Evolutionary conservation across 2,329 filamentous ascomycete species (phyloP).

Genomic region (Pseudocercospora pini-densiflorae): DNA sequence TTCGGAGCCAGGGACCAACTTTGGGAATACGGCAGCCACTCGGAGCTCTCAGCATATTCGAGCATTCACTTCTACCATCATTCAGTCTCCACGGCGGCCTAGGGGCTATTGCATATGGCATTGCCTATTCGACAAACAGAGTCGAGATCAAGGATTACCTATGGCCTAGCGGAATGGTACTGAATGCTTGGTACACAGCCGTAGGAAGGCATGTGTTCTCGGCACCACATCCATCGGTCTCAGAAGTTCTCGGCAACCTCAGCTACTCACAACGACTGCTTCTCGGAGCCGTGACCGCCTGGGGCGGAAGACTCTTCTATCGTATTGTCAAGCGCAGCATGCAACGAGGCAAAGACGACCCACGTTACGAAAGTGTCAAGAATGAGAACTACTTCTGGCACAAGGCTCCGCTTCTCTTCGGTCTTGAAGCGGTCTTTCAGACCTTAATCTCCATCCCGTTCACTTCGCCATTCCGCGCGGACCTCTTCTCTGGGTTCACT

Average conservation of each 20-base stretch:
- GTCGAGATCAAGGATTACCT: constrained; percentile 65
- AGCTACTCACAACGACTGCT: constrained; percentile 61
- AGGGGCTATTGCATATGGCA: constrained; percentile 56
- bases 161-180: constrained; percentile 46
- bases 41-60: constrained; percentile 54
- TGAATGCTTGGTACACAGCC: constrained; percentile 65
- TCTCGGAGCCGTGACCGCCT: constrained; percentile 60
- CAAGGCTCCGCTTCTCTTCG: constrained; percentile 58
- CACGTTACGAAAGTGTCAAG: constrained; percentile 59
- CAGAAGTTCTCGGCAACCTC: constrained; percentile 53
- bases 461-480: constrained; percentile 55
- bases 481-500: constrained; percentile 17
- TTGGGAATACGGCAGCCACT: constrained; percentile 2
- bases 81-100: constrained; percentile 59
- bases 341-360: constrained; percentile 59
- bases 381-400: constrained; percentile 62
- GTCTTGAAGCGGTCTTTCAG: constrained; percentile 63
- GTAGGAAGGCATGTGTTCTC: constrained; percentile 57
- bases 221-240: constrained; percentile 48
- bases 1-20: background rate
- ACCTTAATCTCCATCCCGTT: constrained; percentile 63
- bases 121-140: constrained; percentile 57
- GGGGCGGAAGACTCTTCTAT: constrained; percentile 62
- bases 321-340: constrained; percentile 57
- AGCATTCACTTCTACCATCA: constrained; percentile 59